These are phyloP conservation scores for Zopfia rhizophila DNA, from an alignment of 2,329 filamentous ascomycete genomes.

Conservation along the genomic window DNA sequence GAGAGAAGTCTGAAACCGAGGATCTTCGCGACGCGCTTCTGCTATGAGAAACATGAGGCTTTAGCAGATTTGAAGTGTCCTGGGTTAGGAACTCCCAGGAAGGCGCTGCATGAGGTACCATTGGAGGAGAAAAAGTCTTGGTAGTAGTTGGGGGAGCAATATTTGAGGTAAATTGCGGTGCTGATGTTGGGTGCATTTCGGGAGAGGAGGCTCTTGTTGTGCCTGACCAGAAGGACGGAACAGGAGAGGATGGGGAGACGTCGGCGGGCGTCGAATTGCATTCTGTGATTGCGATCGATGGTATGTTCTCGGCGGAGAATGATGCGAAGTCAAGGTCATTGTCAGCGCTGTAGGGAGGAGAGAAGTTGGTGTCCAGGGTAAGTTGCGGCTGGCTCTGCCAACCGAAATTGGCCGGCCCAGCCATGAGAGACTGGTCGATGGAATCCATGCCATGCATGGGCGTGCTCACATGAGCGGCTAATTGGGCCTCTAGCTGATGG, in stretches of 20 bases:
- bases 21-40: slow-evolving; percentile 41
- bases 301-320: slow-evolving; percentile 41
- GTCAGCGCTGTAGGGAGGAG: slow-evolving; percentile 34
- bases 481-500: slow-evolving; percentile 49
- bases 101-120: slow-evolving; percentile 41
- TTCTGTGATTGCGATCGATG: slow-evolving; percentile 50
- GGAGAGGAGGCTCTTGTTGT: slow-evolving; percentile 49
- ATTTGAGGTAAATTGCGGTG: slow-evolving; percentile 32
- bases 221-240: slow-evolving; percentile 50
- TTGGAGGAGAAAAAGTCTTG: slow-evolving; percentile 34
- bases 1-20: slow-evolving; percentile 43
- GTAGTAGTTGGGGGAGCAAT: slow-evolving; percentile 28
- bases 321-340: slow-evolving; percentile 33
- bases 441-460: slow-evolving; percentile 51
- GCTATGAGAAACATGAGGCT: slow-evolving; percentile 31
- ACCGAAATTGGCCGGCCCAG: slow-evolving; percentile 39
- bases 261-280: slow-evolving; percentile 45
- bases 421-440: slow-evolving; percentile 39
- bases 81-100: slow-evolving; percentile 51
- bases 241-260: slow-evolving; percentile 45
- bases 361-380: slow-evolving; percentile 40
- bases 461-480: slow-evolving; percentile 46
- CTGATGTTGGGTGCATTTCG: slow-evolving; percentile 43
- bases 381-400: slow-evolving; percentile 42
- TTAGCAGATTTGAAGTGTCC: slow-evolving; percentile 30